Percentiles rank a stretch among this genome's conserved stretches.
These are phyloP conservation scores for Sporothrix dimorphospora DNA, from an alignment of 2,329 filamentous ascomycete species.

Conservation along the genomic window DNA sequence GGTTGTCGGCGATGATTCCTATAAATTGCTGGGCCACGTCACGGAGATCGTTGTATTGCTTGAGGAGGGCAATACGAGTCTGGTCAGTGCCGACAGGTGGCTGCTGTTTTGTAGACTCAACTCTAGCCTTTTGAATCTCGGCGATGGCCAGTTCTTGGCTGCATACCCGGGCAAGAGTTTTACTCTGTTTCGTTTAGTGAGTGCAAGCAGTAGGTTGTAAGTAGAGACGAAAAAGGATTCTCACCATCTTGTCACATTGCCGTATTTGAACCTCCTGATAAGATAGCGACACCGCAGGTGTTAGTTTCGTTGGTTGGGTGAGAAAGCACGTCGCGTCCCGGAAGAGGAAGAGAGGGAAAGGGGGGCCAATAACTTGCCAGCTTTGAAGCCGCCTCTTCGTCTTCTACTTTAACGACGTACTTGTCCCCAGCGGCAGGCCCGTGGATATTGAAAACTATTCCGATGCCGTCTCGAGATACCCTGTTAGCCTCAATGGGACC, in stretches of 20 bases:
- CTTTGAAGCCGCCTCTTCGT: neutral
- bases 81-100: slow-evolving; percentile 13
- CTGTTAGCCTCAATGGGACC: neutral
- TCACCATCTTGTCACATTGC: slow-evolving; percentile 29
- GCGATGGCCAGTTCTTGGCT: slow-evolving; percentile 14
- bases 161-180: slow-evolving; percentile 21
- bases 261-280: slow-evolving; percentile 10
- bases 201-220: no score
- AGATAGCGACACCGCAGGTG: neutral
- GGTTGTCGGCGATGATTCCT: slow-evolving; percentile 44
- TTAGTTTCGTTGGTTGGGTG: neutral
- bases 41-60: slow-evolving; percentile 46
- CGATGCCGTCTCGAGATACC: neutral
- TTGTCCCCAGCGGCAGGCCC: neutral
- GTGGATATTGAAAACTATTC: neutral
- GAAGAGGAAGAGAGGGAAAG: neutral
- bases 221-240: neutral
- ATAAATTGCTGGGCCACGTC: slow-evolving; percentile 46
- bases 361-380: neutral
- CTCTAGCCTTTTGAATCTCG: neutral
- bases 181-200: slow-evolving; percentile 17
- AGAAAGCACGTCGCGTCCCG: neutral
- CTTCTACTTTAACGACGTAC: neutral
- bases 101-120: neutral
- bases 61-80: slow-evolving; percentile 38